phyloP scores from a whole-genome alignment of 805 yeast species.

The Ogataea paradorogensis region DNA sequence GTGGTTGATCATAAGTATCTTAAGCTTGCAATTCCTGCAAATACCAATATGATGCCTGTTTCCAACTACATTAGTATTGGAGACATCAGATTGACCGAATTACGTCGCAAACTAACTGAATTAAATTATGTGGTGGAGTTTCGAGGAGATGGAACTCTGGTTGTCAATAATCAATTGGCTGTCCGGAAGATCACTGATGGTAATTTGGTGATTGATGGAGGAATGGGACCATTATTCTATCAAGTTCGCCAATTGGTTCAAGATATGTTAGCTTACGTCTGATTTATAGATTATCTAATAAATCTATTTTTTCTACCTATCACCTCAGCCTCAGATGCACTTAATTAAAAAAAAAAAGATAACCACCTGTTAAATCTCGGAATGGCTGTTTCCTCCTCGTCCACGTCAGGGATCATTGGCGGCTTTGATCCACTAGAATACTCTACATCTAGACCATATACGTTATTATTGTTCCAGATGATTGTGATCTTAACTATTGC shows the following conservation, averaged over 20 bases:
- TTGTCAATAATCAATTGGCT: slow-evolving; percentile 73
- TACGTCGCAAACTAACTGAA: slow-evolving; percentile 58
- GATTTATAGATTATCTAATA: slow-evolving; percentile 5
- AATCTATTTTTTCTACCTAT: too few species aligned
- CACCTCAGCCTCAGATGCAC: not conserved
- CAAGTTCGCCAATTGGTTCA: slow-evolving; percentile 70
- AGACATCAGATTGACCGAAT: slow-evolving; percentile 78
- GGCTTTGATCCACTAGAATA: slow-evolving; percentile 70
- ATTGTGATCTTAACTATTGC: slow-evolving; percentile 58
- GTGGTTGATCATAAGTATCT: slow-evolving; percentile 7
- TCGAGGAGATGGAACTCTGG: slow-evolving; percentile 88
- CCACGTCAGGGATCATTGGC: slow-evolving; percentile 61
- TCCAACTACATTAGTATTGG: slow-evolving; percentile 61
- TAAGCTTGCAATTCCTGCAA: slow-evolving; percentile 14
- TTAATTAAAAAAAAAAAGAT: not conserved
- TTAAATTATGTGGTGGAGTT: slow-evolving; percentile 77
- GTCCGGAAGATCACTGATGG: slow-evolving; percentile 80
- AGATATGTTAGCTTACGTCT: slow-evolving; percentile 73
- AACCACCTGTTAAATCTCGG: too few species aligned
- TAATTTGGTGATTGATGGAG: slow-evolving; percentile 82
- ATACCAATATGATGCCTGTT: slow-evolving; percentile 15
- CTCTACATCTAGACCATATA: slow-evolving; percentile 55
- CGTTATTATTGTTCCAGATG: slow-evolving; percentile 69
- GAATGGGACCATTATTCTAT: slow-evolving; percentile 70
- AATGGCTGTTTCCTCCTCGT: slow-evolving; percentile 10